These are phyloP conservation scores for Suillus cothurnatus DNA, from an alignment of 768 basidiomycete genomes.

Conservation along the genomic window DNA sequence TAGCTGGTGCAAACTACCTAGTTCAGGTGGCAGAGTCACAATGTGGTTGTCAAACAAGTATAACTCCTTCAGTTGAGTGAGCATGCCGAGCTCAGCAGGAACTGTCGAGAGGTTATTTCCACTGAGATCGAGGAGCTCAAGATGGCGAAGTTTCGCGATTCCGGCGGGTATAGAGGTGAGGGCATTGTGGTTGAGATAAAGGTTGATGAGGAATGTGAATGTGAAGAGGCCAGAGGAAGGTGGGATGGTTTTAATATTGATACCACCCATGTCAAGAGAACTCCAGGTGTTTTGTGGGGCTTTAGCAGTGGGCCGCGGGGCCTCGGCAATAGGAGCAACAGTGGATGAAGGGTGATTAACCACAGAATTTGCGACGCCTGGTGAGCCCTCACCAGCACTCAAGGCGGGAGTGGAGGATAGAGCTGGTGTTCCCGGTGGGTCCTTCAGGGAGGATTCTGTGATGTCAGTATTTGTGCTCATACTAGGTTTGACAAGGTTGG, in stretches of 20 bases:
- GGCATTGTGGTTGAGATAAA: constrained; percentile 96
- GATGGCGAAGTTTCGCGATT: constrained; percentile 80
- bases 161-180: constrained; percentile 77
- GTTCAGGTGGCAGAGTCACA: constrained; percentile 79
- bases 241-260: constrained; percentile 90
- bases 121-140: constrained; percentile 90
- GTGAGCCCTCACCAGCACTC: constrained; percentile 37
- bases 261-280: constrained; percentile 95
- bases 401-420: constrained; percentile 32
- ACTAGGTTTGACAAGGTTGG: constrained; percentile 63
- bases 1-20: constrained; percentile 89
- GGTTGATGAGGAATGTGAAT: constrained; percentile 90
- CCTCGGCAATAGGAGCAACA: constrained; percentile 70
- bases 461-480: constrained; percentile 26
- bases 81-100: constrained; percentile 88
- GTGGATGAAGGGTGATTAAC: constrained; percentile 75
- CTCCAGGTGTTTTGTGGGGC: constrained; percentile 83
- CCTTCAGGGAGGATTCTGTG: constrained; percentile 25
- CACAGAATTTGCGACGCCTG: constrained; percentile 33
- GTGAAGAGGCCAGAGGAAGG: constrained; percentile 72
- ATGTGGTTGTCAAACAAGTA: constrained; percentile 96
- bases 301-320: constrained; percentile 64
- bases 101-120: constrained; percentile 79
- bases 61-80: constrained; percentile 87
- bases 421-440: constrained; percentile 29